A percentile compares a stretch with the other conserved stretches of the same genome.
Conservation (phyloP, 2,329 filamentous ascomycete species). For the Aspergillus brasiliensis region DNA sequence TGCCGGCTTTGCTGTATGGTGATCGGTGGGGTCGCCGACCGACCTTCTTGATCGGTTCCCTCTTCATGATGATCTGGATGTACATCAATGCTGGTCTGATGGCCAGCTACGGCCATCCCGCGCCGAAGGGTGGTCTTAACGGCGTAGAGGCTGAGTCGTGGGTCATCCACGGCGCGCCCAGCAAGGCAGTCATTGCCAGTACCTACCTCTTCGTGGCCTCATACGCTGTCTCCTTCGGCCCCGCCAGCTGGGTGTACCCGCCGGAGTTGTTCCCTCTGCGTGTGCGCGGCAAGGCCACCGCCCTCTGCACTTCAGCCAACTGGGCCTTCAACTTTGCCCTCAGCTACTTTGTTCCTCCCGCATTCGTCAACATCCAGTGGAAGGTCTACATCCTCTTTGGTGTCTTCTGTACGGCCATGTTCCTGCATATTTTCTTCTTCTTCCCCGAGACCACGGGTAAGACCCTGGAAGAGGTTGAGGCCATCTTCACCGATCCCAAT, state of each 20-base stretch:
- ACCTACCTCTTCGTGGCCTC: conserved; percentile 73
- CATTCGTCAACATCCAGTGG: conserved; percentile 59
- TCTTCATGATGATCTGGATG: conserved; percentile 59
- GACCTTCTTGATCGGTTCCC: conserved; percentile 65
- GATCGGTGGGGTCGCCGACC: conserved; percentile 74
- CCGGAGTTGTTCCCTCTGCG: conserved; percentile 65
- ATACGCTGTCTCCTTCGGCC: conserved; percentile 67
- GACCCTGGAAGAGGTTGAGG: conserved; percentile 75
- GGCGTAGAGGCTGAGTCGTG: conserved; percentile 40
- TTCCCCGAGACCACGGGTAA: conserved; percentile 72
- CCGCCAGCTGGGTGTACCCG: conserved; percentile 61
- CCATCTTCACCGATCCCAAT: conserved; percentile 59
- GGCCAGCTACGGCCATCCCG: conserved; percentile 38
- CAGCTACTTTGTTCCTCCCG: conserved; percentile 59
- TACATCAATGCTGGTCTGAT: conserved; percentile 48
- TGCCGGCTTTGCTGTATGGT: conserved; percentile 74
- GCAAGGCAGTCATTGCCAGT: conserved; percentile 68
- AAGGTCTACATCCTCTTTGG: conserved; percentile 75
- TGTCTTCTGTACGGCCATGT: conserved; percentile 68
- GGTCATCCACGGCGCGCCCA: conserved; percentile 47
- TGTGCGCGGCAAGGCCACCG: conserved; percentile 65
- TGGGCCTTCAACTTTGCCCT: conserved; percentile 63
- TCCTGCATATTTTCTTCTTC: conserved; percentile 66
- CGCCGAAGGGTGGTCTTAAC: conserved; percentile 46
- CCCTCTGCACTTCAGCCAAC: conserved; percentile 62